A percentile compares a stretch with the other conserved stretches of the same genome.
Evolutionary conservation across 2,329 filamentous ascomycete species (phyloP).

Genomic region (Xenoacremonium recifei): DNA sequence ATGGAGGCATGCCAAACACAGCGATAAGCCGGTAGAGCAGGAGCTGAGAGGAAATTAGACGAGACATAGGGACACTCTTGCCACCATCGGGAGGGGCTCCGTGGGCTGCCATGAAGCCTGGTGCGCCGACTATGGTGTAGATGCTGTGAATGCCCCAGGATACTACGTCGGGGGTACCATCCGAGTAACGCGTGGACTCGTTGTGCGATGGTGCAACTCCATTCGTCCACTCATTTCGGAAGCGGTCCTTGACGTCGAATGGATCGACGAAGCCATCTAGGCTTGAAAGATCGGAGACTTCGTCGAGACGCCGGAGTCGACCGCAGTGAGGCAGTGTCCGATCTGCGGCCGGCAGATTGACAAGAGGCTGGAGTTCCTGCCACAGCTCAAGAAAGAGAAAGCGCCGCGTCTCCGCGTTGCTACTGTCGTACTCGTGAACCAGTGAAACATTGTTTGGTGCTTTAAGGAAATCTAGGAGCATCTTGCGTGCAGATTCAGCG

Average conservation of each 20-base stretch:
- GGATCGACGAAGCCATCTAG: not conserved
- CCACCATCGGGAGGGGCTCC: not conserved
- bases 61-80: not conserved
- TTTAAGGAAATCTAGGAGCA: not conserved
- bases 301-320: not conserved
- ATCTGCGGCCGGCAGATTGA: not conserved
- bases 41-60: not conserved
- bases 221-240: not conserved
- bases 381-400: not conserved
- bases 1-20: not conserved
- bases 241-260: not conserved
- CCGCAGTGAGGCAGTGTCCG: not conserved
- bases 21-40: not conserved
- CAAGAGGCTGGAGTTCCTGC: not conserved
- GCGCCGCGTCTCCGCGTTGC: not conserved
- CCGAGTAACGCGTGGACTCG: not conserved
- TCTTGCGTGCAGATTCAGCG: not conserved
- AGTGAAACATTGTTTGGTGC: not conserved
- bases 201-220: not conserved
- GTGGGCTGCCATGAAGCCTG: not conserved
- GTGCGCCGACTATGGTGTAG: not conserved
- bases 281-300: not conserved
- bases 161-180: not conserved
- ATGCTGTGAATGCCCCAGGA: not conserved
- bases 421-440: not conserved